A percentile compares a stretch with the other conserved stretches of the same genome.
Evolutionary conservation across 352 stramenopile genomes (phyloP).

Genomic region (Globisporangium radiosum): DNA sequence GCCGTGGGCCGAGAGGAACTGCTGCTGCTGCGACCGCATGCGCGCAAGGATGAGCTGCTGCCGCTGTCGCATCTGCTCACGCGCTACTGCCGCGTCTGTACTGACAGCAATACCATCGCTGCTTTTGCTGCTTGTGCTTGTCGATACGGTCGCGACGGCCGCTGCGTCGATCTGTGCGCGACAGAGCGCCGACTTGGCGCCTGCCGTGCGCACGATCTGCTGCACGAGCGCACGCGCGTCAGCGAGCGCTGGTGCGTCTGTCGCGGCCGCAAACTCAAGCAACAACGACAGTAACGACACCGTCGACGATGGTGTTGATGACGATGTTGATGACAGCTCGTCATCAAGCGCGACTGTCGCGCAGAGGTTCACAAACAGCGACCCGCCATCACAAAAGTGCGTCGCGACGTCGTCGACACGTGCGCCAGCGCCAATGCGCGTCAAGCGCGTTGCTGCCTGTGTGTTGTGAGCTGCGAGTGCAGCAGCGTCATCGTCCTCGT

Average conservation of each 20-base stretch:
- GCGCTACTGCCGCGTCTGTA: conserved; percentile 13
- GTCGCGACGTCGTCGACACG: conserved; percentile 19
- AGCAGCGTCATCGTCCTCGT: background rate
- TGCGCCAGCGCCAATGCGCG: too few species aligned
- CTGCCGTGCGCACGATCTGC: conserved; percentile 10
- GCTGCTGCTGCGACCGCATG: conserved; percentile 68
- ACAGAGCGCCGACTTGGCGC: conserved; percentile 10
- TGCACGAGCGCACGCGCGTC: conserved; percentile 8
- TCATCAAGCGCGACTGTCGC: conserved; percentile 2
- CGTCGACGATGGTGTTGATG: background rate
- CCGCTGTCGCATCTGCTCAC: conserved; percentile 45
- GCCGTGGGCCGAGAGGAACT: conserved; percentile 54
- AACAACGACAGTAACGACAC: conserved; percentile 4
- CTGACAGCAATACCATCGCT: background rate
- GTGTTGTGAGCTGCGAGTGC: too few species aligned
- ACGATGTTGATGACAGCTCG: too few species aligned
- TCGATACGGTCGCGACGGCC: too few species aligned
- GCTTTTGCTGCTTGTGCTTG: background rate
- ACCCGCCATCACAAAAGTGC: conserved; percentile 26
- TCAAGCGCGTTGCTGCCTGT: background rate
- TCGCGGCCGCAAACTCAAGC: conserved; percentile 2
- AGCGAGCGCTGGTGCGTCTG: conserved; percentile 1
- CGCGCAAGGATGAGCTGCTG: conserved; percentile 67
- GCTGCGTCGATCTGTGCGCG: background rate
- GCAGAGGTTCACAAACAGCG: conserved; percentile 35